Conservation (phyloP, 116 monocot genomes). For the Trichopus zeylanicus region DNA sequence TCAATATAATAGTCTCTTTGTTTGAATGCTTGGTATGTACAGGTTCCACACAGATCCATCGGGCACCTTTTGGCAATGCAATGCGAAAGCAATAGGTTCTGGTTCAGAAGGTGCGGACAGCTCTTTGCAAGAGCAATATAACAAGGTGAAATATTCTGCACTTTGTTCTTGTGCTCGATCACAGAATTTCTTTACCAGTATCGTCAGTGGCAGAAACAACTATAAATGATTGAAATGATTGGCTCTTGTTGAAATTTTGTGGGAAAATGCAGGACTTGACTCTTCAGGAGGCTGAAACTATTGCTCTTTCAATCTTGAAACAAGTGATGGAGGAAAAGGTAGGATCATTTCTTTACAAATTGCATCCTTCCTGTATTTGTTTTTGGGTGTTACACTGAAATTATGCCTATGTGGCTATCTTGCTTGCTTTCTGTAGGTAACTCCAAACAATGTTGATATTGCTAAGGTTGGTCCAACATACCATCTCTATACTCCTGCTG, state of each 20-base stretch:
- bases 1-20: not conserved
- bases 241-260: no score
- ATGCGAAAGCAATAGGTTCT: constrained; percentile 61
- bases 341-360: not conserved
- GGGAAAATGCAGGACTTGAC: constrained; percentile 51
- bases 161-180: no score
- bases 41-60: constrained; percentile 56
- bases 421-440: constrained; percentile 24
- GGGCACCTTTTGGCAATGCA: constrained; percentile 62
- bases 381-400: not conserved
- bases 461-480: constrained; percentile 42
- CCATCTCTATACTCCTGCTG: constrained; percentile 45
- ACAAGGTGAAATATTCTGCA: constrained; percentile 23
- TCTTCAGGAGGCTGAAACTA: constrained; percentile 76
- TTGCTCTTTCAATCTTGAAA: constrained; percentile 81
- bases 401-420: not conserved
- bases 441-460: constrained; percentile 54
- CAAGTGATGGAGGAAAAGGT: constrained; percentile 99
- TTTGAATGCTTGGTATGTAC: not conserved
- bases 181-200: no score
- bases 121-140: constrained; percentile 51
- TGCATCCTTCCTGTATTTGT: not conserved
- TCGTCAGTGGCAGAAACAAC: no score
- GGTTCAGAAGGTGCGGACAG: constrained; percentile 61
- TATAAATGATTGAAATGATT: no score